Evolutionary conservation across 2,329 filamentous ascomycete genomes (phyloP).

Genomic region (Fusarium odoratissimum): DNA sequence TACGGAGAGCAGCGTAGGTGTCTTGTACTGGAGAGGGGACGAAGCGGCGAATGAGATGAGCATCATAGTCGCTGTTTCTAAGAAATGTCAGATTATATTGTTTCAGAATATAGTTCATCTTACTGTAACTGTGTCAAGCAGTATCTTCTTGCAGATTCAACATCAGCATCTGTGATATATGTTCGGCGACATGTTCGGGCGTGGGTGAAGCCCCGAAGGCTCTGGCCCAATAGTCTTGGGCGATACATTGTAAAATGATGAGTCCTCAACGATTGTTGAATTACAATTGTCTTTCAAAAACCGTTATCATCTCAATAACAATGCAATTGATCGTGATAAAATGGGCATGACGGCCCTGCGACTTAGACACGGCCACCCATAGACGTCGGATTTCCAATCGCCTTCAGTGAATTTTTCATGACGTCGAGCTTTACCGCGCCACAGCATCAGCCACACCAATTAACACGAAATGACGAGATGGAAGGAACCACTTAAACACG

Average conservation of each 20-base stretch:
- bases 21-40: constrained; percentile 79
- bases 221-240: constrained; percentile 51
- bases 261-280: not conserved
- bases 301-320: not conserved
- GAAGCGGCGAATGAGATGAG: constrained; percentile 87
- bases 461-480: not conserved
- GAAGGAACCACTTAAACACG: constrained; percentile 34
- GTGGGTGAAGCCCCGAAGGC: constrained; percentile 52
- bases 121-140: constrained; percentile 66
- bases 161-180: constrained; percentile 63
- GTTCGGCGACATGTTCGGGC: constrained; percentile 50
- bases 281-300: not conserved
- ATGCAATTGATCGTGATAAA: constrained; percentile 16
- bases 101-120: not conserved
- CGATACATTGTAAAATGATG: constrained; percentile 53
- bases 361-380: constrained; percentile 41
- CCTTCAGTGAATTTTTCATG: constrained; percentile 42
- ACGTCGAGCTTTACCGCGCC: constrained; percentile 39
- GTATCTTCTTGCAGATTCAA: constrained; percentile 65
- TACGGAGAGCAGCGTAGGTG: constrained; percentile 89
- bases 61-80: constrained; percentile 89
- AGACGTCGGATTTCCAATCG: constrained; percentile 41
- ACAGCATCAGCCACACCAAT: constrained; percentile 33
- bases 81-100: constrained; percentile 13
- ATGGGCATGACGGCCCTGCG: constrained; percentile 21